Percentiles rank a stretch among this genome's conserved stretches.
Evolutionary conservation across 805 yeast genomes (phyloP).

Genomic region (Kurtzmaniella fragi): DNA sequence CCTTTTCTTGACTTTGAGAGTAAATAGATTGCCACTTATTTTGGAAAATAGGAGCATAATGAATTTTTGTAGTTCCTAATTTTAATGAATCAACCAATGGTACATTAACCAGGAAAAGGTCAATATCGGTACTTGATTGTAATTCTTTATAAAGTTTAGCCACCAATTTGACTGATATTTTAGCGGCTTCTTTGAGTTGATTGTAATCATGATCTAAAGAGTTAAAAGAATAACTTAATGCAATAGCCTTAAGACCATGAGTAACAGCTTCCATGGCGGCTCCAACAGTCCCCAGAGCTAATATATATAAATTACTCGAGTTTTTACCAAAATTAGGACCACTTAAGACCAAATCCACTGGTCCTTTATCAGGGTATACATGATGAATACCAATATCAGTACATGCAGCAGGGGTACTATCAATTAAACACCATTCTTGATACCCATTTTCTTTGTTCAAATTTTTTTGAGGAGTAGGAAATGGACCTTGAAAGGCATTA

Average conservation of each 20-base stretch:
- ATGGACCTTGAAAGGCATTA: conserved; percentile 65
- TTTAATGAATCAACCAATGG: conserved; percentile 61
- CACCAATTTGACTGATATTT: conserved; percentile 59
- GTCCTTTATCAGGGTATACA: conserved; percentile 42
- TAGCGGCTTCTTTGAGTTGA: conserved; percentile 59
- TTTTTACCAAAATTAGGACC: conserved; percentile 97
- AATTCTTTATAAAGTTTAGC: conserved; percentile 56
- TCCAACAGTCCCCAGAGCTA: conserved; percentile 93
- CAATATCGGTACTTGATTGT: conserved; percentile 45
- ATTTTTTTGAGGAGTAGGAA: conserved; percentile 43
- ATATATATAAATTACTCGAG: conserved; percentile 79
- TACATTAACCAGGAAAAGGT: conserved; percentile 77
- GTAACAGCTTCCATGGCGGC: conserved; percentile 94
- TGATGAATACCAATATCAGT: conserved; percentile 85
- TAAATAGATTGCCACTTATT: conserved; percentile 78
- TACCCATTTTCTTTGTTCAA: conserved; percentile 25
- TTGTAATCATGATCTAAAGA: conserved; percentile 43
- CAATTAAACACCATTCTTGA: conserved; percentile 82
- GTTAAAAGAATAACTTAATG: conserved; percentile 81
- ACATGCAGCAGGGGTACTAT: conserved; percentile 96
- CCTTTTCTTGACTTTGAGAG: conserved; percentile 15
- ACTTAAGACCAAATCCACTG: conserved; percentile 80
- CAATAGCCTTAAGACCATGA: conserved; percentile 65
- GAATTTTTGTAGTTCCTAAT: conserved; percentile 53
- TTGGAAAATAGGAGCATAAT: conserved; percentile 73